Evolutionary conservation across 768 basidiomycete genomes (phyloP).

Genomic region (Clavulina sp.): DNA sequence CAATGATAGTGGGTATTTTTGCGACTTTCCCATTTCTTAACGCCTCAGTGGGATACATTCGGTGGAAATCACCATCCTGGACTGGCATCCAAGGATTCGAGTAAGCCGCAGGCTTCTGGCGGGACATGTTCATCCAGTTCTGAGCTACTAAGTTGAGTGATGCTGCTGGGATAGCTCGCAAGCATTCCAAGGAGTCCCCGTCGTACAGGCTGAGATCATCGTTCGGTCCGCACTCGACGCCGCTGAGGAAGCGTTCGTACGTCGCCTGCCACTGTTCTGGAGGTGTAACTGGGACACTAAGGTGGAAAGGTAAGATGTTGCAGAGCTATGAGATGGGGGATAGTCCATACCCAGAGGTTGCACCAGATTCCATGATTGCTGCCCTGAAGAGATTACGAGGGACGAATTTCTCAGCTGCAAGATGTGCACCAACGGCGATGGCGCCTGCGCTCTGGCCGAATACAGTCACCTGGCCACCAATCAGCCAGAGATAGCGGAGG

Average conservation of each 20-base stretch:
- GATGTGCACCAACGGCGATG: background rate
- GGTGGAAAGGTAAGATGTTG: background rate
- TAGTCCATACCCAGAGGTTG: background rate
- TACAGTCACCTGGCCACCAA: background rate
- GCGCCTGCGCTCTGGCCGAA: slow-evolving; percentile 1
- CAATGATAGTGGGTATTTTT: background rate
- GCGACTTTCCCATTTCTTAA: background rate
- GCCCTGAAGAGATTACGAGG: background rate
- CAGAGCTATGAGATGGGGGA: background rate
- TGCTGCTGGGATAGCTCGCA: background rate
- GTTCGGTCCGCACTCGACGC: background rate
- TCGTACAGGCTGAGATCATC: too few species aligned
- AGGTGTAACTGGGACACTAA: background rate
- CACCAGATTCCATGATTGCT: background rate
- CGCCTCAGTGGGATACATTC: background rate
- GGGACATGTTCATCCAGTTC: background rate
- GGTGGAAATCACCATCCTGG: background rate
- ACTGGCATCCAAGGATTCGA: background rate
- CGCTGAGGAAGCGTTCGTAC: background rate
- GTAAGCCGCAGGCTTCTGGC: background rate
- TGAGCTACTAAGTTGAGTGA: background rate
- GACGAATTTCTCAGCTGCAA: background rate
- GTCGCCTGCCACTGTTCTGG: background rate
- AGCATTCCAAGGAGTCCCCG: background rate
- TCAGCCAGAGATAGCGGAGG: background rate